These are phyloP conservation scores for Linnemannia schmuckeri DNA, from an alignment of 192 early-diverging fungal genomes.

Conservation along the genomic window DNA sequence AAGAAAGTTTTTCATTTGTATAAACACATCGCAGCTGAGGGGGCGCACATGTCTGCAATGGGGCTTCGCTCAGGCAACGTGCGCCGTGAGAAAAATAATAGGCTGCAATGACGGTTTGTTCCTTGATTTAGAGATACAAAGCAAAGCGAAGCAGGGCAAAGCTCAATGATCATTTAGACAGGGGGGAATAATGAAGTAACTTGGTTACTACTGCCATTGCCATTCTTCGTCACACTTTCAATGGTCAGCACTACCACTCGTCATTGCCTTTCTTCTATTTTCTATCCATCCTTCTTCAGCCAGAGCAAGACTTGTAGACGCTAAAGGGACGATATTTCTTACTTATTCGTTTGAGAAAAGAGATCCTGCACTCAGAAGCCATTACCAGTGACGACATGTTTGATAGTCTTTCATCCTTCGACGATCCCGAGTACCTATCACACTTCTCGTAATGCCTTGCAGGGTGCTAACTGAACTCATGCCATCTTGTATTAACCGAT, in stretches of 20 bases:
- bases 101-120: not conserved
- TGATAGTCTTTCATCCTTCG: not conserved
- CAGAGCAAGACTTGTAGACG: not conserved
- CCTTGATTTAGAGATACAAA: not conserved
- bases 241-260: not conserved
- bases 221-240: not conserved
- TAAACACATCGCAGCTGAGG: not conserved
- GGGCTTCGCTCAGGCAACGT: not conserved
- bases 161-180: not conserved
- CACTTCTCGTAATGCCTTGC: not conserved
- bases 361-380: too few relatives aligned
- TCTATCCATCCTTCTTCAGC: not conserved
- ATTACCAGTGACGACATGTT: too few relatives aligned
- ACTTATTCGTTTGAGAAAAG: too few relatives aligned
- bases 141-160: not conserved
- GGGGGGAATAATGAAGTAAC: too few relatives aligned
- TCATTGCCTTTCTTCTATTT: not conserved
- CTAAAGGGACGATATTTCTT: too few relatives aligned
- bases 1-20: not conserved
- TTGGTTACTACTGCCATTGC: not conserved
- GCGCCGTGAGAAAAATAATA: conserved; percentile 1
- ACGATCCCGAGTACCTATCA: not conserved
- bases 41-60: too few relatives aligned
- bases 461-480: not conserved
- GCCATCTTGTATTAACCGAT: not conserved